Conservation (phyloP, 1,284 basidiomycete genomes). For the Malassezia dermatis region DNA sequence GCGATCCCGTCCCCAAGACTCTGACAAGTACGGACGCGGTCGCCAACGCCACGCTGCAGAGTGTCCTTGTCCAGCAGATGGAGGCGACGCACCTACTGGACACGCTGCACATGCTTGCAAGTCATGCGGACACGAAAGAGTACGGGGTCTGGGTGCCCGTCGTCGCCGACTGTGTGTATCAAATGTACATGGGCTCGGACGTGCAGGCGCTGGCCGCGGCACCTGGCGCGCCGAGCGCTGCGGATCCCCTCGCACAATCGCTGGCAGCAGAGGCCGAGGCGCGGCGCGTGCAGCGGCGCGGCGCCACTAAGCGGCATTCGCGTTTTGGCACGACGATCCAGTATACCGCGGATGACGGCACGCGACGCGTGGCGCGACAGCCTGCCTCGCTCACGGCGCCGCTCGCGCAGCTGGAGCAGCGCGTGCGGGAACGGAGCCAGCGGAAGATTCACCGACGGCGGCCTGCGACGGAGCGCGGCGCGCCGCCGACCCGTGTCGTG, state of each 20-base stretch:
- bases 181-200: slow-evolving; percentile 34
- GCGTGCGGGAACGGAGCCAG: slow-evolving; percentile 20
- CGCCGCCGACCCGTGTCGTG: slow-evolving; percentile 14
- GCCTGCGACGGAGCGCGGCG: slow-evolving; percentile 34
- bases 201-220: slow-evolving; percentile 21
- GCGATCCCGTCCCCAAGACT: slow-evolving; percentile 34
- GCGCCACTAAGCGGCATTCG: slow-evolving; percentile 32
- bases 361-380: slow-evolving; percentile 29
- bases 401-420: slow-evolving; percentile 31
- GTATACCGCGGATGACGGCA: slow-evolving; percentile 34
- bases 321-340: slow-evolving; percentile 44
- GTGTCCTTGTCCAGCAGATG: slow-evolving; percentile 33
- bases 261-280: slow-evolving; percentile 32
- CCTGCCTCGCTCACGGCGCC: slow-evolving; percentile 31
- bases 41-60: slow-evolving; percentile 37
- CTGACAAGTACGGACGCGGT: slow-evolving; percentile 29
- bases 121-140: slow-evolving; percentile 33
- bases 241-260: slow-evolving; percentile 19
- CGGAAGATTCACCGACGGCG: slow-evolving; percentile 25
- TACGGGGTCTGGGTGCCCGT: slow-evolving; percentile 40
- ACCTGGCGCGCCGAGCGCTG: neutral
- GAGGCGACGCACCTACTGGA: slow-evolving; percentile 34
- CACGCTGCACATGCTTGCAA: slow-evolving; percentile 40
- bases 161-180: slow-evolving; percentile 41
- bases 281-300: slow-evolving; percentile 13